Percentiles rank a stretch among this genome's conserved stretches.
Evolutionary conservation across 139 green algal genomes (phyloP).

Genomic region (Micractinium conductrix): DNA sequence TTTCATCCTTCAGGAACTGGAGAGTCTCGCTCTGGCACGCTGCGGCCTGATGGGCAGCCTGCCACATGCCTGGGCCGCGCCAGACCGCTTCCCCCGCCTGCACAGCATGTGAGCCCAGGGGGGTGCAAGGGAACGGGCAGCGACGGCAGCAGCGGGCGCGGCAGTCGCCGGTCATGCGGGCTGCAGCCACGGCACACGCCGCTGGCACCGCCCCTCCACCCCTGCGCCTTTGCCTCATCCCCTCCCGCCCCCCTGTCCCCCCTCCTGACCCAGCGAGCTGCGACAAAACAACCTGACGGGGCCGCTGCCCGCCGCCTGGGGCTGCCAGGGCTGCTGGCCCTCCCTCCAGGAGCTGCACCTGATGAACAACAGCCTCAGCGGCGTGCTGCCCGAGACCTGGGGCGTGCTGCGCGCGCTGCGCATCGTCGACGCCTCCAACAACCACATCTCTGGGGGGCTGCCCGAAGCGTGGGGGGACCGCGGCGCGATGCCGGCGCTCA

Average conservation of each 20-base stretch:
- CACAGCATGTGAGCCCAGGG: constrained; percentile 1
- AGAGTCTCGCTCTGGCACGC: not conserved
- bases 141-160: too few relatives aligned
- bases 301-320: not conserved
- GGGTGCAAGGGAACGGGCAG: not conserved
- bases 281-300: not conserved
- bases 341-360: not conserved
- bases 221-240: not conserved
- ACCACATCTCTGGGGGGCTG: not conserved
- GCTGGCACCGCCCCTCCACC: too few relatives aligned
- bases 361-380: not conserved
- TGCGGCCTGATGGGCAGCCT: not conserved
- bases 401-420: not conserved
- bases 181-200: not conserved
- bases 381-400: not conserved
- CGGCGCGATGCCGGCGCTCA: constrained; percentile 5
- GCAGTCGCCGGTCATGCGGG: not conserved
- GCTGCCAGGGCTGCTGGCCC: not conserved
- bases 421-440: not conserved
- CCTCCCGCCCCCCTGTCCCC: not conserved
- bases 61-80: constrained; percentile 1
- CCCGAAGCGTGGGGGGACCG: not conserved
- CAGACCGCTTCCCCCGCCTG: constrained; percentile 20
- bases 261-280: not conserved
- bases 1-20: too few relatives aligned